Base-by-base conservation (phyloP, 441 rosid genomes). In the California macrophylla region DNA sequence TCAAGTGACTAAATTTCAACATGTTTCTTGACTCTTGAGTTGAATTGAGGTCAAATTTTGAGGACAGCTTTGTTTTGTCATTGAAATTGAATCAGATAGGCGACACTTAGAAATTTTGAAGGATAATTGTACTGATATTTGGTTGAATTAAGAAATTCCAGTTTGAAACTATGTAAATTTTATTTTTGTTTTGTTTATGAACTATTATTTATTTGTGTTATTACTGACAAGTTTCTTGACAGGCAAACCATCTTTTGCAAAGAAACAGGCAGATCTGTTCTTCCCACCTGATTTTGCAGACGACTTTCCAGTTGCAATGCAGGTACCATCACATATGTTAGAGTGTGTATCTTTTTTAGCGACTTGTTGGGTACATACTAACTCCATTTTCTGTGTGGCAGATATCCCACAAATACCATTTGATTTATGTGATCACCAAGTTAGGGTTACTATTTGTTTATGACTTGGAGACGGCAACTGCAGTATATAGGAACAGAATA, bases 221-320 rank as follows among this genome's bases (percentile, higher is more conserved):
- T 21, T 23, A 3, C 34, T 30, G 25, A 65, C 60, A n/a, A 26
- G 15, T 74, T 21, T 58, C 9, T 58, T 23, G n/a, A 58, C 87
- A 92, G 99, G 99, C 72, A 96, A 91, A 72, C 89, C 98, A 40
- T 85, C 99, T 47, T 93, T 91, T 78, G 71, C 97, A 6, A 96
- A 96, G 86, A 96, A 93, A 80, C 97, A 91, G 81, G 97, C 99
- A 12, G 98, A 93, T 83, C 96, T 96, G 29, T 93, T 96, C 85
- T 96, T 96, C 70, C 99, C 99, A 36, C 99, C 99, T 64, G 99
- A 96, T 82, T 96, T 96, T 83, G 96, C 95, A 52, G 99, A 96
- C 76, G 99, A 96, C 77, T 96, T 96, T 78, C 99, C 99, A 42
- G 98, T 96, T 45, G 96, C 99, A 58, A 96, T 96, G 99, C 99